Percentiles rank a stretch among this genome's conserved stretches.
Evolutionary conservation across 2,329 filamentous ascomycete species (phyloP).

Genomic region (Dothiorella sarmentorum): DNA sequence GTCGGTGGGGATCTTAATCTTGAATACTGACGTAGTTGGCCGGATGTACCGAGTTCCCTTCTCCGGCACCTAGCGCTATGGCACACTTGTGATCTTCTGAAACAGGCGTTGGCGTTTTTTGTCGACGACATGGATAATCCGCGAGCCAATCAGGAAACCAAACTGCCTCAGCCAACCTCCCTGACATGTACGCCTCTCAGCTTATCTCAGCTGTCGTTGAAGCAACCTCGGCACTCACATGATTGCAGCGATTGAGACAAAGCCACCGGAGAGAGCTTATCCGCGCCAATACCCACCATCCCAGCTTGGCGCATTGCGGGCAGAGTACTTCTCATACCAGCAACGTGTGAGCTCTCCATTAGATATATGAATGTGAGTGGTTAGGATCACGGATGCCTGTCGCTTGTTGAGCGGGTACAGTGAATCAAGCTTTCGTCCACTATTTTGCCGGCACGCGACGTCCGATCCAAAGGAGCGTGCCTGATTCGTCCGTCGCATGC

Average conservation of each 20-base stretch:
- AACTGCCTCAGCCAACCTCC: neutral
- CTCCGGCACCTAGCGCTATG: neutral
- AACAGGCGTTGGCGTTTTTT: constrained; percentile 1
- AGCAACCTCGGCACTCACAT: neutral
- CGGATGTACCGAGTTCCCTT: neutral
- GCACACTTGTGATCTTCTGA: neutral
- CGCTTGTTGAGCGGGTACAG: neutral
- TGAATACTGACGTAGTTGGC: neutral
- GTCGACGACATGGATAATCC: neutral
- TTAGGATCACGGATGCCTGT: neutral
- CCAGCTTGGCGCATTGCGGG: neutral
- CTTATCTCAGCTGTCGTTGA: neutral
- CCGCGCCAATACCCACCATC: neutral
- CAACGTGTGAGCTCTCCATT: neutral
- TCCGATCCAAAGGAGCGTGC: neutral
- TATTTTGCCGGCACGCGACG: neutral
- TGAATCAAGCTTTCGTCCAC: neutral
- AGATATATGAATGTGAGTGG: neutral
- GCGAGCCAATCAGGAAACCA: neutral
- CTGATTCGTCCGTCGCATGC: neutral
- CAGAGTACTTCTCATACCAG: neutral
- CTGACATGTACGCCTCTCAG: neutral
- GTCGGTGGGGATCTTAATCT: no score
- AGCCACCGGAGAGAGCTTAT: neutral
- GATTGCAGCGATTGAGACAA: neutral